These are phyloP conservation scores for Leccinum pachyderme DNA, from an alignment of 1,284 basidiomycete species.

Conservation along the genomic window DNA sequence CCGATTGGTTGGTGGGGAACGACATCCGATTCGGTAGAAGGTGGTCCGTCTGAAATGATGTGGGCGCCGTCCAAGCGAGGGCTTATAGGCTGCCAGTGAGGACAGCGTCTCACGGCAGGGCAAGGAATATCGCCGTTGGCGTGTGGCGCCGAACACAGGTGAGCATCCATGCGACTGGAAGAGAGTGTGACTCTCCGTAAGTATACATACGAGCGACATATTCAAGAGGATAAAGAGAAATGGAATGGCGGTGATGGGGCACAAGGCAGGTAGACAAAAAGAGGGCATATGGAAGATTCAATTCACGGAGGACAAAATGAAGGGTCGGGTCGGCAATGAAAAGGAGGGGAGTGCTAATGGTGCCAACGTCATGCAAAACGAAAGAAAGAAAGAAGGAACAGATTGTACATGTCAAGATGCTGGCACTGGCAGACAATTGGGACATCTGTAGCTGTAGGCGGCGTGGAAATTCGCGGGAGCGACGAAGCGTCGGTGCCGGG, in stretches of 20 bases:
- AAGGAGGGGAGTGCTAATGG: background rate
- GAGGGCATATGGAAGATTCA: background rate
- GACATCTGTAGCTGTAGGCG: background rate
- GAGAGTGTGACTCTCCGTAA: background rate
- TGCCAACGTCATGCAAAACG: slow-evolving; percentile 2
- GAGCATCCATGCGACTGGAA: background rate
- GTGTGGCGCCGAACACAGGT: slow-evolving; percentile 5
- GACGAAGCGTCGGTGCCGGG: background rate
- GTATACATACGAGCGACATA: background rate
- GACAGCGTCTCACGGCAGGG: slow-evolving; percentile 7
- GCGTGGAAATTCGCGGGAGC: background rate
- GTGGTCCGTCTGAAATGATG: slow-evolving; percentile 5
- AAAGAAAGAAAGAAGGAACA: background rate
- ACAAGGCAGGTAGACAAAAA: too few relatives aligned
- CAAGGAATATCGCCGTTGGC: slow-evolving; percentile 6
- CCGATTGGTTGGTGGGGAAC: background rate
- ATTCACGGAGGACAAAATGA: slow-evolving; percentile 2
- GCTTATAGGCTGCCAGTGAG: background rate
- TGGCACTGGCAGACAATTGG: background rate
- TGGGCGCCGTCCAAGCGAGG: background rate
- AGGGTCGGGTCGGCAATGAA: slow-evolving; percentile 14
- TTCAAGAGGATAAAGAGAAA: slow-evolving; percentile 3
- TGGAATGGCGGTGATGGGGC: background rate
- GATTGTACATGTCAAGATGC: too few relatives aligned
- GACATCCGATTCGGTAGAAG: background rate